Evolutionary conservation across 1,284 basidiomycete genomes (phyloP).

Genomic region (Lentinus polychrous): DNA sequence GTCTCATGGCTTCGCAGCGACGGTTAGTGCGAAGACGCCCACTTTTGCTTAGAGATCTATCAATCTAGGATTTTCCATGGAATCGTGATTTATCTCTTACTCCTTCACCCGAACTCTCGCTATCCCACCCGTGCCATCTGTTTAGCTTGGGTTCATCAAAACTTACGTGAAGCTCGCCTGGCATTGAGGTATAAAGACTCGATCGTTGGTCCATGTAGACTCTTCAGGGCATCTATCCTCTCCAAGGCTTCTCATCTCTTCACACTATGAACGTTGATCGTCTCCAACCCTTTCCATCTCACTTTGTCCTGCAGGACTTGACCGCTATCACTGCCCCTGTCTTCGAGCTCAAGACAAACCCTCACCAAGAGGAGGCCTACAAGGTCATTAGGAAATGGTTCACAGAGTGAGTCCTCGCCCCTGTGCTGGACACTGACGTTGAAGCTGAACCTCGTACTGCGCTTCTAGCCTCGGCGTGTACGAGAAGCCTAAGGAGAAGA

Average conservation of each 20-base stretch:
- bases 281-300: slow-evolving; percentile 16
- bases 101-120: too few species aligned
- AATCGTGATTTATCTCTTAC: too few species aligned
- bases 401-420: slow-evolving; percentile 9
- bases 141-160: too few species aligned
- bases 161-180: too few species aligned
- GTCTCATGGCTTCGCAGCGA: too few species aligned
- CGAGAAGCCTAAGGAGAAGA: slow-evolving; percentile 14
- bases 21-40: too few species aligned
- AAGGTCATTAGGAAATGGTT: slow-evolving; percentile 14
- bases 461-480: slow-evolving; percentile 15
- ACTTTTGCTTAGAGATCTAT: too few species aligned
- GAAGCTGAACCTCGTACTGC: neutral
- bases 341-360: slow-evolving; percentile 18
- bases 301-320: slow-evolving; percentile 17
- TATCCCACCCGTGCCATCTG: too few species aligned
- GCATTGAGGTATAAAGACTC: too few species aligned
- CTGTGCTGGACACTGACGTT: neutral
- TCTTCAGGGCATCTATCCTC: neutral
- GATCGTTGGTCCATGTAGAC: too few species aligned
- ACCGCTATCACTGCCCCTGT: slow-evolving; percentile 14
- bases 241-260: neutral
- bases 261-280: slow-evolving; percentile 15
- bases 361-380: slow-evolving; percentile 13
- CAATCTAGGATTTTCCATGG: too few species aligned